A percentile compares a stretch with the other conserved stretches of the same genome.
phyloP scores from a whole-genome alignment of 352 stramenopile species.

The Pythium volutum region DNA sequence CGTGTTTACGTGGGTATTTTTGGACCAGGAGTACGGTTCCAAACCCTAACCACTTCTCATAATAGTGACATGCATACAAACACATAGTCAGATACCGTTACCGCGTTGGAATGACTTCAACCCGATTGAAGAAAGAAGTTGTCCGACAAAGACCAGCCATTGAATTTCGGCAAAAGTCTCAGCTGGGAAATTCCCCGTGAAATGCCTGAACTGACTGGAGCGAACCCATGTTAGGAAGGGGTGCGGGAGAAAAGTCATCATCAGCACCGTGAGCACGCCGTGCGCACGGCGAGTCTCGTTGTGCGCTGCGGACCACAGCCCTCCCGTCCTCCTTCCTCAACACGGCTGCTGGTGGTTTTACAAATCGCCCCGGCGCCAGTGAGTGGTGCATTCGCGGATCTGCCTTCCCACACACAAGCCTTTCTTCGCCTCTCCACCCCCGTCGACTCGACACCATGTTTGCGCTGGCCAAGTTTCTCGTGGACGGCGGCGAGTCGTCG shows the following conservation, averaged over 20 bases:
- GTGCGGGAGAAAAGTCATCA: background rate
- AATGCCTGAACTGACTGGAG: background rate
- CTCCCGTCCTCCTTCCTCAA: no score
- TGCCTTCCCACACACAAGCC: background rate
- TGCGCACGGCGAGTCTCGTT: background rate
- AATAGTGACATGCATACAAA: background rate
- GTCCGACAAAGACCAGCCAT: background rate
- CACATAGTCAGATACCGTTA: background rate
- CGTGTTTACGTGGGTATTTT: no score
- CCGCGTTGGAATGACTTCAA: background rate
- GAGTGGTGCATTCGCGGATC: background rate
- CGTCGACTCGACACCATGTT: background rate
- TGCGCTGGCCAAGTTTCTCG: constrained; percentile 32
- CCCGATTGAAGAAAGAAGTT: background rate
- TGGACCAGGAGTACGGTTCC: background rate
- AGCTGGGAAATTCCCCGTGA: no score
- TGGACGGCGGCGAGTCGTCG: constrained; percentile 60
- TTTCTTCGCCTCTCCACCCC: background rate
- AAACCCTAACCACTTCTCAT: background rate
- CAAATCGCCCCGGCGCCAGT: no score
- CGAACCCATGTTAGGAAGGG: background rate
- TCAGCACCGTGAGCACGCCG: background rate
- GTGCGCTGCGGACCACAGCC: no score
- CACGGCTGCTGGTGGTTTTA: background rate
- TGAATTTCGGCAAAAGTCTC: background rate